Conservation (phyloP, 192 early-diverging fungal species). For the Backusella liffmaniae region DNA sequence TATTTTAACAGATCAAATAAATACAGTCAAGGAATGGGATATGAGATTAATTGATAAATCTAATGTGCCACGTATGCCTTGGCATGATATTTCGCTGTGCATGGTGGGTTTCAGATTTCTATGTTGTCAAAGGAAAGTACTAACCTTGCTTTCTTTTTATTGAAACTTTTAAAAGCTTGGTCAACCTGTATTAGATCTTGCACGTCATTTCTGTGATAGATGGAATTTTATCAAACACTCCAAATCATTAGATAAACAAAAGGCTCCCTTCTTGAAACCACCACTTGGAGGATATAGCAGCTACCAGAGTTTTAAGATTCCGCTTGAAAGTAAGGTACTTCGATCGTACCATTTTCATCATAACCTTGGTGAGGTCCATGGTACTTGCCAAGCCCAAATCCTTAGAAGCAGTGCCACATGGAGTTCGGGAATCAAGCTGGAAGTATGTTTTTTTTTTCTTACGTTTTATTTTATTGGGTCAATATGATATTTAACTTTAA, state of each 20-base stretch:
- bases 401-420: slow-evolving; percentile 66
- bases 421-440: slow-evolving; percentile 64
- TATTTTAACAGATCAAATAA: background rate
- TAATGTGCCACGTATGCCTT: slow-evolving; percentile 69
- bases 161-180: slow-evolving; percentile 42
- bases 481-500: background rate
- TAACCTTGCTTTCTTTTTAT: background rate
- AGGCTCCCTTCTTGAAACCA: slow-evolving; percentile 68
- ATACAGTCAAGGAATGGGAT: slow-evolving; percentile 48
- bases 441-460: slow-evolving; percentile 31
- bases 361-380: slow-evolving; percentile 50
- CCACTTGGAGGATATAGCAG: slow-evolving; percentile 25
- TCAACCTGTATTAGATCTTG: slow-evolving; percentile 74
- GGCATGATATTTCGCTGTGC: slow-evolving; percentile 82
- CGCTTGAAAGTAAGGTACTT: slow-evolving; percentile 47
- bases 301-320: slow-evolving; percentile 25
- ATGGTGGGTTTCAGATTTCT: slow-evolving; percentile 36
- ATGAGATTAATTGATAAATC: slow-evolving; percentile 43
- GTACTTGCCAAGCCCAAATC: slow-evolving; percentile 60
- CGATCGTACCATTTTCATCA: slow-evolving; percentile 46
- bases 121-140: too few species aligned
- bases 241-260: slow-evolving; percentile 55
- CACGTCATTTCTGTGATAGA: slow-evolving; percentile 80
- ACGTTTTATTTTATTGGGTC: background rate
- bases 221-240: slow-evolving; percentile 85